Conservation (phyloP, 176 grass and related monocot species). For the Aegilops sharonensis region DNA sequence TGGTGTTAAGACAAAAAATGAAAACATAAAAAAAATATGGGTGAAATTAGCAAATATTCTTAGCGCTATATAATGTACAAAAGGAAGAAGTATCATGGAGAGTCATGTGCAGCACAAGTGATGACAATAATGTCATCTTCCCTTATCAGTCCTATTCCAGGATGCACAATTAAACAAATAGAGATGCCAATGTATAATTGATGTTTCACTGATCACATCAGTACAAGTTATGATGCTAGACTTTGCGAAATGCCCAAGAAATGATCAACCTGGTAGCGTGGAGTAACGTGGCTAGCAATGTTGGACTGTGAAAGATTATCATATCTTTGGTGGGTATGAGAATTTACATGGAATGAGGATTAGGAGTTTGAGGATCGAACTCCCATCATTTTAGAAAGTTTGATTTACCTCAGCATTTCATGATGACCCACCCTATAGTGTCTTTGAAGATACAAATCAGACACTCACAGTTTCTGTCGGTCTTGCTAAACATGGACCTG, state of each 20-base stretch:
- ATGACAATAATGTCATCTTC: neutral
- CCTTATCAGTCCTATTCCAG: neutral
- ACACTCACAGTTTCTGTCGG: neutral
- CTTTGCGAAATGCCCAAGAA: constrained; percentile 12
- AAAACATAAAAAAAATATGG: neutral
- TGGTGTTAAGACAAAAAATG: neutral
- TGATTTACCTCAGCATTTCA: neutral
- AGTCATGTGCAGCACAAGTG: neutral
- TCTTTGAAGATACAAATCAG: neutral
- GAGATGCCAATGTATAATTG: neutral
- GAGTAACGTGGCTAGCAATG: neutral
- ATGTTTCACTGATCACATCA: neutral
- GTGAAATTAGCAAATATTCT: neutral
- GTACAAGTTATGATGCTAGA: neutral
- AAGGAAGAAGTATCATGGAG: neutral
- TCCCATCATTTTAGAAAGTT: neutral
- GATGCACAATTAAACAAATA: neutral
- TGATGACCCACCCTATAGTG: neutral
- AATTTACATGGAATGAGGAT: neutral
- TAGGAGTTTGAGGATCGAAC: neutral
- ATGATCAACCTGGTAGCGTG: neutral
- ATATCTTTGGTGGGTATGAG: neutral
- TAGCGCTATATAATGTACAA: neutral
- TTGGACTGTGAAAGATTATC: neutral
- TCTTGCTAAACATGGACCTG: neutral